Base-by-base conservation (phyloP, 2,329 filamentous ascomycete species). In the Venturiaceae sp. region DNA sequence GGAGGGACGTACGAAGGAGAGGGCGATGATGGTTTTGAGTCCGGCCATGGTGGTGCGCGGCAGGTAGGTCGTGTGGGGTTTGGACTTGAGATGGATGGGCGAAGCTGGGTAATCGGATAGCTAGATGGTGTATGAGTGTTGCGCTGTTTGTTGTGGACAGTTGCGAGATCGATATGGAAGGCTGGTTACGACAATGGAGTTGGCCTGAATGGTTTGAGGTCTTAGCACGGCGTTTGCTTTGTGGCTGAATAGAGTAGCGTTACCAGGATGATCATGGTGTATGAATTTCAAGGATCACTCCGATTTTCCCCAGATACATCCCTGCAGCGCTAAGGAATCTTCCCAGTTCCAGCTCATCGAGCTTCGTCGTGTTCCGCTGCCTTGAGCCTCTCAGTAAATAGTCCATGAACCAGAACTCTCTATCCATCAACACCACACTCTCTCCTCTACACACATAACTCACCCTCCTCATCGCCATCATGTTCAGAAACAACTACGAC, bases 401-500 rank as follows among this genome's bases (percentile, higher is more conserved):
- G 37, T 41, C 44, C 44, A n/a, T 30, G n/a, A 30, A 50, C 44
- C 44, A n/a, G 23, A 13, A 30, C 26, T 16, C 13, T 30, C 21
- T 7, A n/a, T 50, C 26, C 44, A 50, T 30, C 44, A 50, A 30
- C 44, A 30, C 44, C 44, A 50, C 44, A 50, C 26, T 2, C 14
- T n/a, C 23, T 30, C 26, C 19, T 16, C 26, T 5, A 30, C 23
- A 50, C 26, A n/a, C 21, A 32, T 9, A 37, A 21, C 4, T 34
- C n/a, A 33, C 7, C 28, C 37, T 39, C 16, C 21, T 28, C n/a
- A 9, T 19, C 13, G 36, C 64, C 82, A 85, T 70, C 70, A 97
- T 99, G 94, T 99, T 99, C 80, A 85, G 94, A 78, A 99, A 99
- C 83, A 97, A 97, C 78, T 99, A 99, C 83, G 94, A 99, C 80